Evolutionary conservation across 345 rosid genomes (phyloP).

Genomic region (Eucalyptus sp.): DNA sequence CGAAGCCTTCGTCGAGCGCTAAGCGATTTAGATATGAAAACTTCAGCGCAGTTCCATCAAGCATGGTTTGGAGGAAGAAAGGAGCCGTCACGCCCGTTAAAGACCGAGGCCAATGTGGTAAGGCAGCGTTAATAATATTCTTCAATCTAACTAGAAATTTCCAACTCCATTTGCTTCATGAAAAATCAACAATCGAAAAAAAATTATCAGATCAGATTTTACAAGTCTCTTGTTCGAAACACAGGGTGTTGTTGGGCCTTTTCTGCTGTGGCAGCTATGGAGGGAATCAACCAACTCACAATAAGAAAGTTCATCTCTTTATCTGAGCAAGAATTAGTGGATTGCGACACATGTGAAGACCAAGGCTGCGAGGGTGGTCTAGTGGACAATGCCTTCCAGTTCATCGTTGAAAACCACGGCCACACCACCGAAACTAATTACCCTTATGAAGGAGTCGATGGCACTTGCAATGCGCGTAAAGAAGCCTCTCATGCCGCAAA

Average conservation of each 20-base stretch:
- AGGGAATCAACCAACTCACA: neutral
- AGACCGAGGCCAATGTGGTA: neutral
- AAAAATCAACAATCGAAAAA: no score
- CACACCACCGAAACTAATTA: conserved; percentile 4
- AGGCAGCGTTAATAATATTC: no score
- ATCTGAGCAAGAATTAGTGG: conserved; percentile 1
- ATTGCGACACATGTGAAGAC: neutral
- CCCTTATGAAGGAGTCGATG: neutral
- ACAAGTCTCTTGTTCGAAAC: neutral
- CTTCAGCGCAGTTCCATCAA: neutral
- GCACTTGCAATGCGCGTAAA: neutral
- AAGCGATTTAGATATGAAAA: neutral
- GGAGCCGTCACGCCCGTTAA: neutral
- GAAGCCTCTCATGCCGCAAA: neutral
- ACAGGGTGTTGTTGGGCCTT: neutral
- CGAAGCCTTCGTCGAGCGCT: neutral
- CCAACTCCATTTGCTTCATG: no score
- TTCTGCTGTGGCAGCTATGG: neutral
- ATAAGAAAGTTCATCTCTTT: neutral
- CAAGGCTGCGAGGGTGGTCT: neutral
- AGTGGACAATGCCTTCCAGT: neutral
- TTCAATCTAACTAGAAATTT: no score
- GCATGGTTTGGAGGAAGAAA: neutral
- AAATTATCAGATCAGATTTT: no score
- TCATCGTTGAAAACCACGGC: neutral